Evolutionary conservation across 75 land plant species (phyloP).

Genomic region (Pinus tabuliformis): DNA sequence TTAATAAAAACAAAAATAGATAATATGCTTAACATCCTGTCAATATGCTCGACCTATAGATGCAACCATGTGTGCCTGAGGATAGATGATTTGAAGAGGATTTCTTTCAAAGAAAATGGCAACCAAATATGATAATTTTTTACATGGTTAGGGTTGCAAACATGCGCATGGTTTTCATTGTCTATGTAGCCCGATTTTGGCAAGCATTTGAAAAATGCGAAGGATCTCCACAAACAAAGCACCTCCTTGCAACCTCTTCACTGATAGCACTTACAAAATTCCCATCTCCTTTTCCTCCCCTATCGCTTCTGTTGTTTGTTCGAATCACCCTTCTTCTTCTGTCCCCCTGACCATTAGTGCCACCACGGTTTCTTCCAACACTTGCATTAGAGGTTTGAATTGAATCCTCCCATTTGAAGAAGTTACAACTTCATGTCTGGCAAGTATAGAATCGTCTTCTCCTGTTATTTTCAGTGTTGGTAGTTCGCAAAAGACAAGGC

Average conservation of each 20-base stretch:
- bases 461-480: constrained; percentile 77
- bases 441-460: constrained; percentile 84
- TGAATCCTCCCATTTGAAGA: constrained; percentile 39
- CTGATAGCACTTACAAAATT: constrained; percentile 88
- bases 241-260: constrained; percentile 55
- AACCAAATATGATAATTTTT: too few species aligned
- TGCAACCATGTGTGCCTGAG: too few species aligned
- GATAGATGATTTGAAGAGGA: too few species aligned
- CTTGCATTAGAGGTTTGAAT: background rate
- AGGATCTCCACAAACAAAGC: constrained; percentile 85
- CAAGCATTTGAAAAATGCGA: constrained; percentile 94
- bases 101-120: too few species aligned
- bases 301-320: constrained; percentile 6
- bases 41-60: too few species aligned
- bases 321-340: constrained; percentile 21
- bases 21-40: too few species aligned
- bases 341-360: background rate
- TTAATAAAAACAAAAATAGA: too few species aligned
- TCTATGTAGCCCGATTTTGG: constrained; percentile 50
- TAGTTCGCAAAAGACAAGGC: constrained; percentile 62
- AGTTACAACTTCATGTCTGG: constrained; percentile 58
- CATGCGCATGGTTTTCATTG: background rate
- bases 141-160: background rate
- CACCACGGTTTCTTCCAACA: too few species aligned
- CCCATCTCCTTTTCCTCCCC: constrained; percentile 19